Conservation (phyloP, 805 yeast genomes). For the Clavispora vitiphila region DNA sequence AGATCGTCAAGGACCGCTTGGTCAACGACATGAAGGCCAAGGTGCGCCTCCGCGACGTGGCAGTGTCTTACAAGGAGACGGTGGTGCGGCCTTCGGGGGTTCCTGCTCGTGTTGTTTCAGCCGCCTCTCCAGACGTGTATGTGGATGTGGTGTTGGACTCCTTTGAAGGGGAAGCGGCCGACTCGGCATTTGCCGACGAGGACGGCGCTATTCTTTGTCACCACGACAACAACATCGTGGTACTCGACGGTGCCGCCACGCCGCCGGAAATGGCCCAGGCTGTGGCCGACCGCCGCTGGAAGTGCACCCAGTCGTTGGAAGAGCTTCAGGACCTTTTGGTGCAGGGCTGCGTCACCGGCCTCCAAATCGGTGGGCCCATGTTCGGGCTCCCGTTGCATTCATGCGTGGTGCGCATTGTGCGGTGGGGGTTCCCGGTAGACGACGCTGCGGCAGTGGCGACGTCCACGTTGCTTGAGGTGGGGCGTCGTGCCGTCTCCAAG, state of each 20-base stretch:
- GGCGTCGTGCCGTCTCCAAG: constrained; percentile 30
- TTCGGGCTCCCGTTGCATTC: constrained; percentile 58
- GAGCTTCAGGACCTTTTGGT: constrained; percentile 49
- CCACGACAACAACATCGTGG: constrained; percentile 44
- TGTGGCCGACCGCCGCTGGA: constrained; percentile 43
- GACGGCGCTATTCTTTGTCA: constrained; percentile 37
- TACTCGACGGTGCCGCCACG: constrained; percentile 30
- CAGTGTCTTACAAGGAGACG: constrained; percentile 87
- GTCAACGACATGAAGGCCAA: constrained; percentile 79
- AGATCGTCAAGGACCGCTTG: constrained; percentile 76
- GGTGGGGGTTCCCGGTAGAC: constrained; percentile 54
- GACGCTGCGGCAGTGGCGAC: constrained; percentile 25
- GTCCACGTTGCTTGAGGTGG: constrained; percentile 41
- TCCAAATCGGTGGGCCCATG: constrained; percentile 64
- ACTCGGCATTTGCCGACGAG: constrained; percentile 30
- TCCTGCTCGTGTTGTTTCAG: constrained; percentile 13
- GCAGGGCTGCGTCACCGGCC: constrained; percentile 55
- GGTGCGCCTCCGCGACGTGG: constrained; percentile 74
- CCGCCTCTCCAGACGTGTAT: constrained; percentile 17
- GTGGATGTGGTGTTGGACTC: constrained; percentile 28
- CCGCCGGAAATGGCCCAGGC: constrained; percentile 21
- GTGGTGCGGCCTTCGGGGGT: constrained; percentile 18
- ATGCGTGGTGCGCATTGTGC: constrained; percentile 47
- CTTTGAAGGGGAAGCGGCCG: constrained; percentile 33
- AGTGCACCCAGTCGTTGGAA: constrained; percentile 41